Percentiles rank a stretch among this genome's conserved stretches.
phyloP scores from a whole-genome alignment of 164 flowering plant genomes.

The Houttuynia cordata region DNA sequence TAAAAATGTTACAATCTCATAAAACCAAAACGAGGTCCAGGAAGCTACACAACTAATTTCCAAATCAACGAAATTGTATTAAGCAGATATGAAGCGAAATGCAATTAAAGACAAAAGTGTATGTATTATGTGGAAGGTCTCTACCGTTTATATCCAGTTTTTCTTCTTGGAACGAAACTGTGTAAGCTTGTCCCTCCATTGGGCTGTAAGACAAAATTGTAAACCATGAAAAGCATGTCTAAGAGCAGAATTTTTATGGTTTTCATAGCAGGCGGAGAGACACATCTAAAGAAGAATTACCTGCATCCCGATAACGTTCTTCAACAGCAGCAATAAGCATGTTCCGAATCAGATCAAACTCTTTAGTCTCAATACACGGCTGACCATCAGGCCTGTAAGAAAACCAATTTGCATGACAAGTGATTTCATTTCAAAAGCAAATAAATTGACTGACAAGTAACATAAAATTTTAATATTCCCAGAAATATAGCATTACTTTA shows the following conservation, averaged over 20 bases:
- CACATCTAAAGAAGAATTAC: constrained; percentile 18
- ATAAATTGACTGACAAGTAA: too few species aligned
- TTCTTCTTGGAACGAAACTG: constrained; percentile 62
- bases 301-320: constrained; percentile 92
- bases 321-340: constrained; percentile 82
- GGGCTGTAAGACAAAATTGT: constrained; percentile 33
- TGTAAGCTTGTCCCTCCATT: constrained; percentile 78
- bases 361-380: constrained; percentile 77
- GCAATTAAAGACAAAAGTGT: background rate
- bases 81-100: background rate
- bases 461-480: too few species aligned
- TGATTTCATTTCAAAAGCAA: background rate
- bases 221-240: background rate
- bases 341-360: constrained; percentile 71
- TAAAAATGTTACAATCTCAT: too few species aligned
- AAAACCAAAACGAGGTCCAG: too few species aligned
- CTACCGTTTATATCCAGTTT: constrained; percentile 56
- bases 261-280: background rate
- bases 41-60: too few species aligned
- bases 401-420: background rate
- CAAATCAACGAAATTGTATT: background rate
- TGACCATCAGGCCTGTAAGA: constrained; percentile 72
- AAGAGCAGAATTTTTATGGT: background rate
- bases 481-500: too few species aligned
- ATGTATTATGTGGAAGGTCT: background rate